Percentiles rank a stretch among this genome's conserved stretches.
Evolutionary conservation across 108 stramenopile species (phyloP).

Genomic region (Fistulifera solaris): DNA sequence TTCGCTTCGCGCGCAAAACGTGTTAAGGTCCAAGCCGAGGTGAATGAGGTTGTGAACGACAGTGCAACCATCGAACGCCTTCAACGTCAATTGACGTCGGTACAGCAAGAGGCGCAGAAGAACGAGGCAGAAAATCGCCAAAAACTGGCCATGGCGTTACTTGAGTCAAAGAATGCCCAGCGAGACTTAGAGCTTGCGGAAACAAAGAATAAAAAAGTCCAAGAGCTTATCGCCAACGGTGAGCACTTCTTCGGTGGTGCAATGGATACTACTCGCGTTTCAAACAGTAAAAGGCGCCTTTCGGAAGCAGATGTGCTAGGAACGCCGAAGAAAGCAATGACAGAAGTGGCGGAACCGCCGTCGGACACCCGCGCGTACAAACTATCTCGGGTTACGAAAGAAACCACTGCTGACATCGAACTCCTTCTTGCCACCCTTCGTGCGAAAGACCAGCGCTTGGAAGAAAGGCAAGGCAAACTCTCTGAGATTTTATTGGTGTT

Average conservation of each 20-base stretch:
- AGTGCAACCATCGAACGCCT: background rate
- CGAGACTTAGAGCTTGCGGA: background rate
- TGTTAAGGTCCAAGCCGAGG: conserved; percentile 65
- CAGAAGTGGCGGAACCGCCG: too few species aligned
- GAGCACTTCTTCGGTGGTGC: too few species aligned
- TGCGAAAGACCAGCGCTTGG: background rate
- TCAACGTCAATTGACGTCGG: background rate
- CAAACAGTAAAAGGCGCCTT: too few species aligned
- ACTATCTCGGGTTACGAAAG: too few species aligned
- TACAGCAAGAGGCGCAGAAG: background rate
- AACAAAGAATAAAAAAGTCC: background rate
- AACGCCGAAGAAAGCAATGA: too few species aligned
- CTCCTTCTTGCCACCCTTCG: too few species aligned
- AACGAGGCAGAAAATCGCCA: background rate
- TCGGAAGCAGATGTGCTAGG: too few species aligned
- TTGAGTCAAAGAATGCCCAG: background rate
- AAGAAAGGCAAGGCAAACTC: background rate
- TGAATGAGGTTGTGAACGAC: conserved; percentile 35
- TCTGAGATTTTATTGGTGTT: background rate
- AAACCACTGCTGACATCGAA: too few species aligned
- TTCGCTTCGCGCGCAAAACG: conserved; percentile 92
- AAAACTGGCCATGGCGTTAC: background rate
- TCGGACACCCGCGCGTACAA: too few species aligned
- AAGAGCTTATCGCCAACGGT: too few species aligned
- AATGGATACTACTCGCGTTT: too few species aligned